A percentile compares a stretch with the other conserved stretches of the same genome.
phyloP scores from a whole-genome alignment of 2,329 filamentous ascomycete genomes.

The Fusarium udum region DNA sequence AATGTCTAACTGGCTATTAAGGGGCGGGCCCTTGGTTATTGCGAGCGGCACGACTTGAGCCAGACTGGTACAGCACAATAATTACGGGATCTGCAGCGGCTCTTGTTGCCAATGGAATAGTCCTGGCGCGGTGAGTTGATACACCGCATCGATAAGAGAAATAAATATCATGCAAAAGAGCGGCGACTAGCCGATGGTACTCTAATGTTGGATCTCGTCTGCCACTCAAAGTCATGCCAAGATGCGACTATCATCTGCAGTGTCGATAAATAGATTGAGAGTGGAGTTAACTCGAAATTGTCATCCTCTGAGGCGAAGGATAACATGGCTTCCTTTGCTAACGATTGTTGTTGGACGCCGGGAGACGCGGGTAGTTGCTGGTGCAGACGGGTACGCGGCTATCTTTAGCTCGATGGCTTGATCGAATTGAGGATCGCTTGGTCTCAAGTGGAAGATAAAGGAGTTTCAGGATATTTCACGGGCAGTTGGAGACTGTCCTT shows the following conservation, averaged over 20 bases:
- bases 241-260: slow-evolving; percentile 29
- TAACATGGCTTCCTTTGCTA: neutral
- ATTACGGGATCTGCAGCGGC: neutral
- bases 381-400: slow-evolving; percentile 25
- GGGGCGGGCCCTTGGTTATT: slow-evolving; percentile 24
- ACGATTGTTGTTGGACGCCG: neutral
- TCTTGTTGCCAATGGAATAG: slow-evolving; percentile 9
- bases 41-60: slow-evolving; percentile 19
- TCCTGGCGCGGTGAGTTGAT: slow-evolving; percentile 1
- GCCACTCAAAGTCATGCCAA: slow-evolving; percentile 9
- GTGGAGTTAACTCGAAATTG: slow-evolving; percentile 12
- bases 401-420: slow-evolving; percentile 23
- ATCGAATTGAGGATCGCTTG: neutral
- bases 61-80: neutral
- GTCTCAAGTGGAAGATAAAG: slow-evolving; percentile 5
- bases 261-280: slow-evolving; percentile 23
- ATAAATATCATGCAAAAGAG: neutral
- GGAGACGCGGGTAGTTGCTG: slow-evolving; percentile 10
- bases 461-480: slow-evolving; percentile 29
- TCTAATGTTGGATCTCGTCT: neutral
- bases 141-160: slow-evolving; percentile 19
- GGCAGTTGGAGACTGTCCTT: neutral
- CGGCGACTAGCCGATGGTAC: slow-evolving; percentile 16
- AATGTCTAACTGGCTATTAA: neutral
- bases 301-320: neutral